phyloP scores from a whole-genome alignment of 345 rosid genomes.

The Iberis pinnata region DNA sequence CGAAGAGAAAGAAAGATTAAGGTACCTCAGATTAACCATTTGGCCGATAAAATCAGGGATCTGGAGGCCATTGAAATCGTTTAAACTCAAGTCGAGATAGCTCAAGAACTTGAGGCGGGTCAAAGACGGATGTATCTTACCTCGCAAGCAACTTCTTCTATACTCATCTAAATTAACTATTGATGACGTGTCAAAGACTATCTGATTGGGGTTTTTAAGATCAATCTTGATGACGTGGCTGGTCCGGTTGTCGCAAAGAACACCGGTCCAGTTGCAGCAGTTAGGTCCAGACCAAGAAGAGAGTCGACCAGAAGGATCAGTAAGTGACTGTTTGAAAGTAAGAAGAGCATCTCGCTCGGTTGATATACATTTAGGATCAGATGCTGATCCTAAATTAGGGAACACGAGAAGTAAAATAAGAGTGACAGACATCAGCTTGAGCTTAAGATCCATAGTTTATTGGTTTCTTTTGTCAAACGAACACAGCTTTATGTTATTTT shows the following conservation, averaged over 20 bases:
- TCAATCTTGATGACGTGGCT: slow-evolving; percentile 34
- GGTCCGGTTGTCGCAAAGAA: slow-evolving; percentile 28
- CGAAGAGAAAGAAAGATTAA: slow-evolving; percentile 35
- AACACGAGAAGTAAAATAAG: slow-evolving; percentile 6
- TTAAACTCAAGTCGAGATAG: slow-evolving; percentile 37
- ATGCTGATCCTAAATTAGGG: slow-evolving; percentile 2
- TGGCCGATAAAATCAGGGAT: slow-evolving; percentile 36
- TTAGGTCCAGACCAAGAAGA: slow-evolving; percentile 43
- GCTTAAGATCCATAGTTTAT: too few relatives aligned
- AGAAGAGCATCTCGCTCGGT: slow-evolving; percentile 41
- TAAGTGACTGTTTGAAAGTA: slow-evolving; percentile 30
- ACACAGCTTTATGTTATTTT: too few relatives aligned
- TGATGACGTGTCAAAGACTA: too few relatives aligned
- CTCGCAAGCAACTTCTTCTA: slow-evolving; percentile 26
- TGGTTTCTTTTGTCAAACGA: too few relatives aligned
- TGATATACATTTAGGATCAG: slow-evolving; percentile 22
- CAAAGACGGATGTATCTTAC: slow-evolving; percentile 38
- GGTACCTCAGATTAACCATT: slow-evolving; percentile 23
- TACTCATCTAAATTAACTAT: slow-evolving; percentile 15
- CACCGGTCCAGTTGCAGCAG: slow-evolving; percentile 45
- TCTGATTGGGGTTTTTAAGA: slow-evolving; percentile 31
- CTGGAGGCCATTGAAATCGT: slow-evolving; percentile 28
- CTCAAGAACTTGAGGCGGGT: slow-evolving; percentile 32
- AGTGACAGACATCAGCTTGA: too few relatives aligned
- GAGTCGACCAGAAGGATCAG: slow-evolving; percentile 36